Evolutionary conservation across 1,284 basidiomycete genomes (phyloP).

Genomic region (Malassezia equina): DNA sequence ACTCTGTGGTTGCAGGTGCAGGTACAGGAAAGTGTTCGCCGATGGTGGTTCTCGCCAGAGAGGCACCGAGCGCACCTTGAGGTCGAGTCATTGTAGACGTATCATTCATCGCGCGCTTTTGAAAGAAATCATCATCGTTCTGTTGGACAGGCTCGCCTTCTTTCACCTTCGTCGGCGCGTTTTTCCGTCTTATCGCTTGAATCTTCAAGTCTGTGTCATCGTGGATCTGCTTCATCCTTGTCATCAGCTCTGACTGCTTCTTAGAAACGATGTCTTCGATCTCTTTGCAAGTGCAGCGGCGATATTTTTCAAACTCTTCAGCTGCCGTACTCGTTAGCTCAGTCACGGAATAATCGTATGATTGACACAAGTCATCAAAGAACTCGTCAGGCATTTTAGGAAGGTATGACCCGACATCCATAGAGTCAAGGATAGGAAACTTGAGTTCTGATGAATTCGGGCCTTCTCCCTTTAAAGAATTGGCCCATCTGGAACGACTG

Average conservation of each 20-base stretch:
- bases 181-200: background rate
- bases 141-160: background rate
- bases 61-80: background rate
- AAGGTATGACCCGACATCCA: background rate
- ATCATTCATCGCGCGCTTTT: background rate
- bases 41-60: background rate
- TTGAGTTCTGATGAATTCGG: background rate
- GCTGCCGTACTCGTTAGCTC: background rate
- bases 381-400: background rate
- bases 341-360: background rate
- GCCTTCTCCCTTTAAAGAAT: background rate
- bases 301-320: background rate
- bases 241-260: background rate
- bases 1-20: background rate
- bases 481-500: background rate
- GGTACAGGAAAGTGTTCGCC: background rate
- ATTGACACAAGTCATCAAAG: background rate
- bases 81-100: background rate
- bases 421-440: background rate
- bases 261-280: background rate
- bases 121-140: background rate
- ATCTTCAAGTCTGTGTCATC: background rate
- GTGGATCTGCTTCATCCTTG: background rate
- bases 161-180: background rate
- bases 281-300: background rate